A percentile compares a stretch with the other conserved stretches of the same genome.
phyloP scores from a whole-genome alignment of 768 basidiomycete species.

The Podaxis mareebaensis region DNA sequence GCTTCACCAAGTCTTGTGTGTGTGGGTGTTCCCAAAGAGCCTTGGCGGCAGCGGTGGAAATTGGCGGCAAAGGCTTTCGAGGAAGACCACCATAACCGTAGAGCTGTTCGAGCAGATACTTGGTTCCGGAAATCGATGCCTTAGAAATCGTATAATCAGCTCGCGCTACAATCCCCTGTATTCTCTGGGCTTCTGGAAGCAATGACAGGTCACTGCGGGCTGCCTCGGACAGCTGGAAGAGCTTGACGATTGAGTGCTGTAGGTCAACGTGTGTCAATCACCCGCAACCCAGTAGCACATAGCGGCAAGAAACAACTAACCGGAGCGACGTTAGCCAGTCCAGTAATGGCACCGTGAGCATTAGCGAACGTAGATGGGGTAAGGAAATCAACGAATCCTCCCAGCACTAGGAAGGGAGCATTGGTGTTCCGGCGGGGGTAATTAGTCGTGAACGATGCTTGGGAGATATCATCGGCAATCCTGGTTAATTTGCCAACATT shows the following conservation, averaged over 20 bases:
- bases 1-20: constrained; percentile 62
- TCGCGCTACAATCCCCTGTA: constrained; percentile 81
- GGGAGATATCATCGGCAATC: constrained; percentile 68
- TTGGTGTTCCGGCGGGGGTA: constrained; percentile 69
- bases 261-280: background rate
- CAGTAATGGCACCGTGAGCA: constrained; percentile 89
- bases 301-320: constrained; percentile 35
- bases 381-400: constrained; percentile 85
- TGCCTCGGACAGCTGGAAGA: constrained; percentile 63
- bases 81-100: constrained; percentile 82
- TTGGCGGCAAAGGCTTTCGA: constrained; percentile 76
- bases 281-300: constrained; percentile 15
- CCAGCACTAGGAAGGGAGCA: constrained; percentile 80
- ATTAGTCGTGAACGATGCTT: constrained; percentile 49
- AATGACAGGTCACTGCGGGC: constrained; percentile 54
- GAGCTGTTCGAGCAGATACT: constrained; percentile 70
- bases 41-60: constrained; percentile 52
- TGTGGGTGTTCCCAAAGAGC: constrained; percentile 74
- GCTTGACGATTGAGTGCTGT: constrained; percentile 57
- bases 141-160: constrained; percentile 82
- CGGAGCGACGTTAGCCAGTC: constrained; percentile 82
- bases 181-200: constrained; percentile 65
- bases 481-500: constrained; percentile 91
- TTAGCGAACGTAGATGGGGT: constrained; percentile 70
- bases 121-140: constrained; percentile 80